Conservation (phyloP, 1,139 yeast genomes). For the Diutina sp. region DNA sequence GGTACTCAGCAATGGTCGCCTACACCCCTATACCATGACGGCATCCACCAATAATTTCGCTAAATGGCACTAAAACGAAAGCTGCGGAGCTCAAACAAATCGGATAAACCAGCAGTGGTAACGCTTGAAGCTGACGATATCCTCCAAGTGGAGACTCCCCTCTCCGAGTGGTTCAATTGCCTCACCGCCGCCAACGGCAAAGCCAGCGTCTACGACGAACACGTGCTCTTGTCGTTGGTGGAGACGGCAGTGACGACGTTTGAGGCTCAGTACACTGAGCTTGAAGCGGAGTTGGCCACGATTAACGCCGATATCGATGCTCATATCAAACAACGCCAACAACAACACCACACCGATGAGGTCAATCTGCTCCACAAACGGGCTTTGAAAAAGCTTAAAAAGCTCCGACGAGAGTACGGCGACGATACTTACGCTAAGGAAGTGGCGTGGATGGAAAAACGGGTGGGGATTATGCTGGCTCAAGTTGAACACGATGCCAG, state of each 20-base stretch:
- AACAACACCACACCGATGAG: neutral
- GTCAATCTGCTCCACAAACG: neutral
- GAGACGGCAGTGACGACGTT: neutral
- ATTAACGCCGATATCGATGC: neutral
- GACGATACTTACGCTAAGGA: neutral
- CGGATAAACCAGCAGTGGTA: neutral
- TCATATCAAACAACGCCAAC: neutral
- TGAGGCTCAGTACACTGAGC: neutral
- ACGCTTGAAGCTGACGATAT: neutral
- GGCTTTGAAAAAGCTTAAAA: neutral
- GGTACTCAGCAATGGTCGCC: neutral
- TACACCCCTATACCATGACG: neutral
- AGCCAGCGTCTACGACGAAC: neutral
- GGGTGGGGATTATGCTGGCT: neutral
- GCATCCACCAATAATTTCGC: neutral
- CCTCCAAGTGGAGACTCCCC: neutral
- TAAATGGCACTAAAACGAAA: neutral
- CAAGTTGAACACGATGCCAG: neutral
- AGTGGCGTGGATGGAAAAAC: neutral
- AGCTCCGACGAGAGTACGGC: neutral
- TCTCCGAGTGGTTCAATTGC: neutral
- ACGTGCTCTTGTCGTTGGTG: neutral
- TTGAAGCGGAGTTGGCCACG: neutral
- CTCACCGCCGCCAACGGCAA: neutral
- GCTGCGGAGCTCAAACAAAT: neutral